Conservation (phyloP, 495 filamentous ascomycete species). For the Tuber magnatum region DNA sequence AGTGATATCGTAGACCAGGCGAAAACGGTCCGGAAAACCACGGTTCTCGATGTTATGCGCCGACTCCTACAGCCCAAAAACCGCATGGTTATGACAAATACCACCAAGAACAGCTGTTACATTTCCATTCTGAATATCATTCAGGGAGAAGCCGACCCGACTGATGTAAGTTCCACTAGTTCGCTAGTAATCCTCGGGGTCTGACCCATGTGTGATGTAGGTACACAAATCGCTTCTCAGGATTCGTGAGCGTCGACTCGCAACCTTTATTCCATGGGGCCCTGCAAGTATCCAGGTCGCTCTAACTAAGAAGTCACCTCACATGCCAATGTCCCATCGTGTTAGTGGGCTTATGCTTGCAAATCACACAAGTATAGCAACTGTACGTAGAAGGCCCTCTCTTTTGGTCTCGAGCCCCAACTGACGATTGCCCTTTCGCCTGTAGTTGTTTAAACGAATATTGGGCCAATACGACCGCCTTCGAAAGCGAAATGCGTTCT, state of each 20-base stretch:
- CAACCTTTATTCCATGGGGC: constrained; percentile 98
- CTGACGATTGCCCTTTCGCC: constrained; percentile 13
- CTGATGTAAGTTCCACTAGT: constrained; percentile 55
- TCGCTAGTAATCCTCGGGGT: neutral
- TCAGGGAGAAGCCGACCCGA: constrained; percentile 94
- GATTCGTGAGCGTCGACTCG: constrained; percentile 86
- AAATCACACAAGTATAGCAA: constrained; percentile 95
- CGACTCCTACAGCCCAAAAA: constrained; percentile 94
- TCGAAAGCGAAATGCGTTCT: constrained; percentile 90
- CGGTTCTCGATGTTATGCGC: constrained; percentile 95
- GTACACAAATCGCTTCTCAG: constrained; percentile 94
- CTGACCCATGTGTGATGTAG: constrained; percentile 28
- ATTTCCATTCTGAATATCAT: constrained; percentile 99
- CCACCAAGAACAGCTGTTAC: constrained; percentile 94
- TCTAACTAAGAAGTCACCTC: constrained; percentile 90
- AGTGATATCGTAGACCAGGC: constrained; percentile 91
- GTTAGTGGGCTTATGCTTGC: constrained; percentile 96
- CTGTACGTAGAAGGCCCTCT: constrained; percentile 47
- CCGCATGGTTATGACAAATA: constrained; percentile 94
- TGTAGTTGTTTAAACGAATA: constrained; percentile 79
- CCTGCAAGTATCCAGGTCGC: constrained; percentile 96
- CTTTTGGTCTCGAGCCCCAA: neutral
- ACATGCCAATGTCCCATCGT: constrained; percentile 81
- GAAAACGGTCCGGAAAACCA: constrained; percentile 95
- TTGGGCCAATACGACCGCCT: constrained; percentile 82